Percentiles rank a stretch among this genome's conserved stretches.
phyloP scores from a whole-genome alignment of 495 filamentous ascomycete species.

The Hapsidospora chrysogenum region DNA sequence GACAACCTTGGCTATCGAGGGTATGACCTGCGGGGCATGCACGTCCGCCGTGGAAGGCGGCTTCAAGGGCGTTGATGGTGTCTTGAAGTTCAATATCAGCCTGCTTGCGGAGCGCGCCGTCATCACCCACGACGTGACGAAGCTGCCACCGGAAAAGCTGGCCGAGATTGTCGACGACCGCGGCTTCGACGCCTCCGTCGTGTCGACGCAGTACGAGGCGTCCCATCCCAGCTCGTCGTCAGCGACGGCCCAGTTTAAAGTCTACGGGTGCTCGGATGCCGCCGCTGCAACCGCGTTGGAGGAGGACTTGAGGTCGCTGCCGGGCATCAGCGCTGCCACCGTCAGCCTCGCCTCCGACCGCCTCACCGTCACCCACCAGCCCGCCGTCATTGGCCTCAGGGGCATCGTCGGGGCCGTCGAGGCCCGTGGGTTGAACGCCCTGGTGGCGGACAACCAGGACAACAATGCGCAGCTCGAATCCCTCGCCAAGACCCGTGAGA shows the following conservation, averaged over 20 bases:
- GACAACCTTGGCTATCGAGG: constrained; percentile 80
- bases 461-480: constrained; percentile 96
- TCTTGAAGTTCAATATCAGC: constrained; percentile 85
- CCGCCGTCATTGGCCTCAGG: constrained; percentile 58
- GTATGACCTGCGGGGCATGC: constrained; percentile 96
- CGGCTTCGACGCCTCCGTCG: constrained; percentile 76
- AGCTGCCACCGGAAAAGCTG: constrained; percentile 55
- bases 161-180: constrained; percentile 82
- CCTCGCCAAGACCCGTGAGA: constrained; percentile 87
- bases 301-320: constrained; percentile 39
- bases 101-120: constrained; percentile 85
- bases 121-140: constrained; percentile 57
- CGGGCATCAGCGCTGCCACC: constrained; percentile 58
- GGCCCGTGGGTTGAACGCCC: constrained; percentile 63
- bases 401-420: constrained; percentile 72
- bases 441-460: constrained; percentile 81
- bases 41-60: constrained; percentile 78
- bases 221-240: constrained; percentile 28
- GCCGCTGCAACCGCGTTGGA: constrained; percentile 56
- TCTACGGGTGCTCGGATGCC: constrained; percentile 64
- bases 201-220: constrained; percentile 38
- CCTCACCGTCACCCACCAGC: constrained; percentile 51
- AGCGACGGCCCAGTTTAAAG: constrained; percentile 52
- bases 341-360: constrained; percentile 53
- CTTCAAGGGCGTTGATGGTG: constrained; percentile 54